Percentiles rank a stretch among this genome's conserved stretches.
phyloP scores from a whole-genome alignment of 2,329 filamentous ascomycete genomes.

The Pseudopyricularia javanii region DNA sequence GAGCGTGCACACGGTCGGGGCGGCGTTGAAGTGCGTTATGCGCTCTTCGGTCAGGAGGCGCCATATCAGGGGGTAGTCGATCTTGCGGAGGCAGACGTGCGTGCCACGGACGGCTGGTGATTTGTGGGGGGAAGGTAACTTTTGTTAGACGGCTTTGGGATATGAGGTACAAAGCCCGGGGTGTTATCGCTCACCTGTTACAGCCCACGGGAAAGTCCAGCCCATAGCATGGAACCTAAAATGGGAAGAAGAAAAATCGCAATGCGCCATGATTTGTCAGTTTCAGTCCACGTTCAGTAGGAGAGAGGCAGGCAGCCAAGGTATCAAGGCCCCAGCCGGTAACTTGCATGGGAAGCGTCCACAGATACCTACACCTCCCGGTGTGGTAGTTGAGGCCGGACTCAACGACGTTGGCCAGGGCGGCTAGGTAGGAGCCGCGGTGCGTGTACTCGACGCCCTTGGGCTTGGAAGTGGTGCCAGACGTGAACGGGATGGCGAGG shows the following conservation, averaged over 20 bases:
- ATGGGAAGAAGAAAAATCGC: too few species aligned
- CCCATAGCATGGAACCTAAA: slow-evolving; percentile 56
- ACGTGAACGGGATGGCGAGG: slow-evolving; percentile 85
- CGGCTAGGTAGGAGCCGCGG: slow-evolving; percentile 73
- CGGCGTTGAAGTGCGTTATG: slow-evolving; percentile 92
- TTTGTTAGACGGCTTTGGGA: not conserved
- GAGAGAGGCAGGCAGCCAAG: too few species aligned
- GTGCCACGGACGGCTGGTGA: slow-evolving; percentile 78
- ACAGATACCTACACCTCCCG: slow-evolving; percentile 70
- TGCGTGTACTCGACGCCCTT: slow-evolving; percentile 93
- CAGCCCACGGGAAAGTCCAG: slow-evolving; percentile 89
- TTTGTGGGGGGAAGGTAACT: slow-evolving; percentile 22
- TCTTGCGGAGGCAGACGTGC: slow-evolving; percentile 86
- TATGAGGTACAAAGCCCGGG: not conserved
- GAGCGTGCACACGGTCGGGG: slow-evolving; percentile 90
- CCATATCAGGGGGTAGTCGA: slow-evolving; percentile 93
- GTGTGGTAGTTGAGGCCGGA: slow-evolving; percentile 63
- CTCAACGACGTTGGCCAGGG: slow-evolving; percentile 78
- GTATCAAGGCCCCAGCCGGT: too few species aligned
- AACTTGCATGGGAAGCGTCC: slow-evolving; percentile 85
- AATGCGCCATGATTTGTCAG: too few species aligned
- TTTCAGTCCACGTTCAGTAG: too few species aligned
- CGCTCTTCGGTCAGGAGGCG: slow-evolving; percentile 70
- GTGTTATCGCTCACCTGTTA: slow-evolving; percentile 21
- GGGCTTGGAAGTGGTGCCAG: slow-evolving; percentile 78